Evolutionary conservation across 2,329 filamentous ascomycete genomes (phyloP).

Genomic region (Trichophyton benhamiae): DNA sequence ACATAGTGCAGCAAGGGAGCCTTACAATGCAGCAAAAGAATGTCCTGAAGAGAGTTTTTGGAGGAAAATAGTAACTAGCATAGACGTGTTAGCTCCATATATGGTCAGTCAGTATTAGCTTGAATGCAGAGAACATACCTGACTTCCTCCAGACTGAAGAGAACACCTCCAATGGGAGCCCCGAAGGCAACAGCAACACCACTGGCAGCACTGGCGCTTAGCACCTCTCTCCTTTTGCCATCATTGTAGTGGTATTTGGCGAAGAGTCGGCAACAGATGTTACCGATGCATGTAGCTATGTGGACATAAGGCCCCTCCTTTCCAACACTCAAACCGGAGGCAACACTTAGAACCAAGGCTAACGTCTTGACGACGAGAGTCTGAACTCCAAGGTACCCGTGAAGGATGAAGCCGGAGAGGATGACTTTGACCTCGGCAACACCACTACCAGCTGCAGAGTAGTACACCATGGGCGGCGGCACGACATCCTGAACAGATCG

Average conservation of each 20-base stretch:
- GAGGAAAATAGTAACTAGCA: slow-evolving; percentile 80
- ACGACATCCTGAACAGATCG: slow-evolving; percentile 21
- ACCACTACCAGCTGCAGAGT: slow-evolving; percentile 87
- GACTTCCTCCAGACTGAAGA: slow-evolving; percentile 93
- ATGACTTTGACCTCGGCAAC: slow-evolving; percentile 97
- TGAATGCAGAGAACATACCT: slow-evolving; percentile 25
- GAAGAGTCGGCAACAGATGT: slow-evolving; percentile 89
- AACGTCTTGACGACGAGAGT: slow-evolving; percentile 77
- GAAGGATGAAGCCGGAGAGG: slow-evolving; percentile 90
- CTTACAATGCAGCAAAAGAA: slow-evolving; percentile 93
- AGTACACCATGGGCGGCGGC: slow-evolving; percentile 73
- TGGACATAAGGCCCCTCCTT: slow-evolving; percentile 98
- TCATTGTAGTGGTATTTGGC: slow-evolving; percentile 89
- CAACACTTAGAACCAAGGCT: slow-evolving; percentile 74
- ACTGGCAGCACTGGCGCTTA: slow-evolving; percentile 82
- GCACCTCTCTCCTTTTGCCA: slow-evolving; percentile 78
- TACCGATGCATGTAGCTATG: slow-evolving; percentile 87
- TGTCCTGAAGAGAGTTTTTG: slow-evolving; percentile 90
- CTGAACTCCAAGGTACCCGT: slow-evolving; percentile 82
- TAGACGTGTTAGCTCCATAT: neutral
- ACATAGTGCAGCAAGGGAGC: slow-evolving; percentile 8
- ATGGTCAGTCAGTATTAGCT: neutral
- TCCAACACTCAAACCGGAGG: slow-evolving; percentile 82
- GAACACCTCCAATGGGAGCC: slow-evolving; percentile 80
- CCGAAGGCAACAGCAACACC: slow-evolving; percentile 92